A percentile compares a stretch with the other conserved stretches of the same genome.
Conservation (phyloP, 2,329 filamentous ascomycete species). For the Apiospora kogelbergensis region DNA sequence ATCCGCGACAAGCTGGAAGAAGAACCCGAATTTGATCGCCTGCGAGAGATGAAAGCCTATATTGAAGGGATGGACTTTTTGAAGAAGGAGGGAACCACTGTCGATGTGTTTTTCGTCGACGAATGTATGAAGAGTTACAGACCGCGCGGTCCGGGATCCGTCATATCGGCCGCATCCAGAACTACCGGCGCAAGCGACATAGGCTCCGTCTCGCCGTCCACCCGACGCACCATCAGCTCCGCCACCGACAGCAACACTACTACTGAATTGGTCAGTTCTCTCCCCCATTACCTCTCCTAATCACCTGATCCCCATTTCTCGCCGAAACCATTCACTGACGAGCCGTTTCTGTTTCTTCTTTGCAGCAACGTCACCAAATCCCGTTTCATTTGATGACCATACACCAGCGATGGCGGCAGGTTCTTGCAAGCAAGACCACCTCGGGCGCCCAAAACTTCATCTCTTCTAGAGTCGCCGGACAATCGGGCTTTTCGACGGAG, state of each 20-base stretch:
- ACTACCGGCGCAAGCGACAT: background rate
- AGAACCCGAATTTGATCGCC: background rate
- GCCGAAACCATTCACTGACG: background rate
- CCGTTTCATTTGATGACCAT: background rate
- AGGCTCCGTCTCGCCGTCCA: background rate
- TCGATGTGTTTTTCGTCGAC: background rate
- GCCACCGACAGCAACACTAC: background rate
- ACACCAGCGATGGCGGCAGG: background rate
- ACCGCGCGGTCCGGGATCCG: background rate
- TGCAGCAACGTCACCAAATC: background rate
- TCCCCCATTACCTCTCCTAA: background rate
- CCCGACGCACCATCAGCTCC: background rate
- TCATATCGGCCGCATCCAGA: background rate
- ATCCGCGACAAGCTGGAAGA: background rate
- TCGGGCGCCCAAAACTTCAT: background rate
- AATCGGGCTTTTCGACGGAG: background rate
- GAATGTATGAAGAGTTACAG: background rate
- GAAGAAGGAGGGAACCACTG: background rate
- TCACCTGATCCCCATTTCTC: background rate
- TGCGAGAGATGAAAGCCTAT: background rate
- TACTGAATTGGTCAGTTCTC: background rate
- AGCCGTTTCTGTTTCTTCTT: fast-evolving
- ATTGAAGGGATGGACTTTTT: background rate
- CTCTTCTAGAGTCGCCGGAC: background rate
- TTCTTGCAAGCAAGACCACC: background rate